A percentile compares a stretch with the other conserved stretches of the same genome.
Evolutionary conservation across 1,284 basidiomycete genomes (phyloP).

Genomic region (Albatrellus sp.): DNA sequence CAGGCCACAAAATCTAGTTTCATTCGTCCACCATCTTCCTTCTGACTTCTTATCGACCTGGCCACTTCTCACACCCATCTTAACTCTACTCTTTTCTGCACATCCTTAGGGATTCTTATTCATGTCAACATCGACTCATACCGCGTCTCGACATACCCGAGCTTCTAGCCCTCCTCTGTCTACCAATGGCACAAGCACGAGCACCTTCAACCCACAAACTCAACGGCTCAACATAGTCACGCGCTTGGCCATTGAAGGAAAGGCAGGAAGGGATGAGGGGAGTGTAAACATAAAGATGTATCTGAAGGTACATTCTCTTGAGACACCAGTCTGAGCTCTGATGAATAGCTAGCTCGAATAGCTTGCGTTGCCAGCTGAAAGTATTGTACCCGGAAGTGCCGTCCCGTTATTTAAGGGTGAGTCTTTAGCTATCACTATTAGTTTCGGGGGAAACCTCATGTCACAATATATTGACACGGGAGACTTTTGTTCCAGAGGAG

Average conservation of each 20-base stretch:
- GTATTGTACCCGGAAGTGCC: slow-evolving; percentile 46
- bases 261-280: slow-evolving; percentile 46
- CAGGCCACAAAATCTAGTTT: too few relatives aligned
- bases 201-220: slow-evolving; percentile 20
- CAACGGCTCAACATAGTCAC: slow-evolving; percentile 56
- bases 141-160: slow-evolving; percentile 21
- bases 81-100: too few relatives aligned
- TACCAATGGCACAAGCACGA: slow-evolving; percentile 23
- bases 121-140: slow-evolving; percentile 7
- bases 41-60: too few relatives aligned
- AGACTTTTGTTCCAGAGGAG: slow-evolving; percentile 38
- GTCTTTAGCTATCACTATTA: slow-evolving; percentile 9
- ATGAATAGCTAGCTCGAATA: slow-evolving; percentile 16
- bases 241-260: slow-evolving; percentile 62
- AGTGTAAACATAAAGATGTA: slow-evolving; percentile 61
- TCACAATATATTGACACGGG: neutral
- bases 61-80: too few relatives aligned
- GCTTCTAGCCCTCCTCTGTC: slow-evolving; percentile 30
- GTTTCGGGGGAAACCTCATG: neutral
- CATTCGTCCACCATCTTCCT: too few relatives aligned
- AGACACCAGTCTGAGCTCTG: slow-evolving; percentile 5
- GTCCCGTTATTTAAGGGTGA: slow-evolving; percentile 62
- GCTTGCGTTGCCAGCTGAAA: slow-evolving; percentile 59
- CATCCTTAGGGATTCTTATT: too few relatives aligned
- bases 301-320: slow-evolving; percentile 42